These are phyloP conservation scores for Colletotrichum cuscutae DNA, from an alignment of 2,329 filamentous ascomycete species.

Conservation along the genomic window DNA sequence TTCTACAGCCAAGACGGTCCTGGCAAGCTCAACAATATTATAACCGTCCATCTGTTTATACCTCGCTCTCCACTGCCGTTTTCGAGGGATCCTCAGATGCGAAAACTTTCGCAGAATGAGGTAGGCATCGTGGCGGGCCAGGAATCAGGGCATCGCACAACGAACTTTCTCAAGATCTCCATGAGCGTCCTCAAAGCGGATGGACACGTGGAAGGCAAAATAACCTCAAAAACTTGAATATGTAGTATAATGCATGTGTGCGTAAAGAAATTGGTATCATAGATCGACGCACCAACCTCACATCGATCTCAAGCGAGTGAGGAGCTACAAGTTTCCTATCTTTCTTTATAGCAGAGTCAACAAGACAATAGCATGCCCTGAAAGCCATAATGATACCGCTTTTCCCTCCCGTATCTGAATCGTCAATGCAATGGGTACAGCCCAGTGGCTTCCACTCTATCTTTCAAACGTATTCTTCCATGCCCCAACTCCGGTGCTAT, in stretches of 20 bases:
- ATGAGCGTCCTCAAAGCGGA: not conserved
- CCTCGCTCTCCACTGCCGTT: too few relatives aligned
- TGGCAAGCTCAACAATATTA: too few relatives aligned
- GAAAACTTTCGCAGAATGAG: too few relatives aligned
- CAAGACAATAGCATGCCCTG: not conserved
- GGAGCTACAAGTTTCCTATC: not conserved
- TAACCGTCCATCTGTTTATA: too few relatives aligned
- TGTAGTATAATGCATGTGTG: not conserved
- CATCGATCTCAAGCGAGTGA: not conserved
- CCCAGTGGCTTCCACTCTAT: not conserved
- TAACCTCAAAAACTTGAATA: not conserved
- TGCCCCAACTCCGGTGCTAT: slow-evolving; percentile 27
- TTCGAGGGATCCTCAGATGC: too few relatives aligned
- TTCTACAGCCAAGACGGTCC: too few relatives aligned
- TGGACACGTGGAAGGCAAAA: not conserved
- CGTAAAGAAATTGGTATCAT: slow-evolving; percentile 5
- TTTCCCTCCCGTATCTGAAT: not conserved
- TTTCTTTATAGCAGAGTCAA: slow-evolving; percentile 1
- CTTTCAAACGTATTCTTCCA: not conserved
- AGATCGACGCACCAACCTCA: not conserved
- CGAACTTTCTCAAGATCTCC: too few relatives aligned
- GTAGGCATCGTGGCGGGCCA: too few relatives aligned
- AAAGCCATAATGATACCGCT: not conserved
- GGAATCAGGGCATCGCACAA: too few relatives aligned
- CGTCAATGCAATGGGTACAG: not conserved